Evolutionary conservation across 768 basidiomycete species (phyloP), one percentile per base, ranked within the genome.

Genomic region (Lenzites betulinus): DNA sequence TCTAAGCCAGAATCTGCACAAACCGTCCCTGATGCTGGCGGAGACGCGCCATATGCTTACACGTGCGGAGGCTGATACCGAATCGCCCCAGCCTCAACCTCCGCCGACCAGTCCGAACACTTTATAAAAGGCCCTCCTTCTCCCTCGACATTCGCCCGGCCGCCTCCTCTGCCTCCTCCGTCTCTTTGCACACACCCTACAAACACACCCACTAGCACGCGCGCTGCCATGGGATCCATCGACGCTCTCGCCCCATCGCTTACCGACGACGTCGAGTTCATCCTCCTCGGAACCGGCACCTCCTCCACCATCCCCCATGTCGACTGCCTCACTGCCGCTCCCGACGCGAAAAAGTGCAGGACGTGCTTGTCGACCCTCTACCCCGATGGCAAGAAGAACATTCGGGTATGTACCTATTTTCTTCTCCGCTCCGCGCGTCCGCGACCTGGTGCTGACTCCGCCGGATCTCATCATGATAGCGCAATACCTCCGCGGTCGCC

Each of bases 221-320:
- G n/a, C 28, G 22, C 36, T 2, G 33, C 46, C 20, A 63, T 63
- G 61, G 61, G 60, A 20, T 61, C 60, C 18, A 61, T 61, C 43
- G 60, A 61, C 16, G 52, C 62, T 13, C 50, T 58, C 52, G 12
- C 33, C 1, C 56, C 63, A 30, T 51, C 52, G 41, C 25, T 41
- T 25, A 25, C 25, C 52, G 60, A 64, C 43, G 28, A 70, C 35
- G 73, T 80, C 54, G 90, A 93, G 70, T 74, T 92, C 65, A 85
- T 94, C 58, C 90, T 93, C 71, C 83, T 93, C 30, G 92, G 92
- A 53, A 94, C 91, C 38, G 92, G 91, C 51, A 89, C 88, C 28
- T 93, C 92, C 9, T 84, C 84, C 28, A 84, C 86, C 62, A 62
- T 94, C 15, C 92, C 92, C 16, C 77, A 83, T 49, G 70, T 87